A percentile compares a stretch with the other conserved stretches of the same genome.
These are phyloP conservation scores for Dothistroma pini DNA, from an alignment of 2,329 filamentous ascomycete genomes.

Conservation along the genomic window DNA sequence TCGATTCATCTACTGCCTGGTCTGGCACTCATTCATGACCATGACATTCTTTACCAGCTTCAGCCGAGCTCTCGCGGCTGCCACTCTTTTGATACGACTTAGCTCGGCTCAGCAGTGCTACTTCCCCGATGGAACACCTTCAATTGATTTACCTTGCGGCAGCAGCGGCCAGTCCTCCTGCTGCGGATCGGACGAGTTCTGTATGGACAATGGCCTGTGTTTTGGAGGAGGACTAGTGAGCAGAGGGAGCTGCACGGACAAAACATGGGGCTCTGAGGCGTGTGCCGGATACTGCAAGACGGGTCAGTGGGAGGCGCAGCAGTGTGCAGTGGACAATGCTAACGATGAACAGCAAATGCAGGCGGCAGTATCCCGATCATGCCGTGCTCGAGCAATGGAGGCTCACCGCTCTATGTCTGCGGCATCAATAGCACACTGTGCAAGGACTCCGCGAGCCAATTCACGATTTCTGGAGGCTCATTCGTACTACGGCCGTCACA, in stretches of 20 bases:
- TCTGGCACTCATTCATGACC: constrained; percentile 5
- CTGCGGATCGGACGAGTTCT: constrained; percentile 30
- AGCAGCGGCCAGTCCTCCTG: constrained; percentile 24
- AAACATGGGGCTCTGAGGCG: constrained; percentile 29
- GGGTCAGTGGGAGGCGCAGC: constrained; percentile 18
- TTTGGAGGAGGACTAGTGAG: constrained; percentile 31
- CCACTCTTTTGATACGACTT: constrained; percentile 14
- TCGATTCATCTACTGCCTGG: neutral
- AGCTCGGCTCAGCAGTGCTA: constrained; percentile 28
- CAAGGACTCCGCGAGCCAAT: constrained; percentile 24
- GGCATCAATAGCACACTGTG: constrained; percentile 28
- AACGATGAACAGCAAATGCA: constrained; percentile 8
- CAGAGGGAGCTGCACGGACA: constrained; percentile 33
- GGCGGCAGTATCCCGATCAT: constrained; percentile 23
- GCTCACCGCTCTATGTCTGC: constrained; percentile 31
- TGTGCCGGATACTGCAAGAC: constrained; percentile 31
- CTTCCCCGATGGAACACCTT: constrained; percentile 28
- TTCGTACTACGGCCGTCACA: constrained; percentile 31
- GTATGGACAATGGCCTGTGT: constrained; percentile 34
- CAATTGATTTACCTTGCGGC: constrained; percentile 27
- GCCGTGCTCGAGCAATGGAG: constrained; percentile 24
- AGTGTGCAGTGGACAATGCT: neutral
- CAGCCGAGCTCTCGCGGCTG: constrained; percentile 13
- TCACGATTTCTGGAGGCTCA: constrained; percentile 24
- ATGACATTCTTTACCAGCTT: constrained; percentile 14